A percentile compares a stretch with the other conserved stretches of the same genome.
Conservation (phyloP, 139 green algal genomes). For the Tetradesmus lagerheimii region DNA sequence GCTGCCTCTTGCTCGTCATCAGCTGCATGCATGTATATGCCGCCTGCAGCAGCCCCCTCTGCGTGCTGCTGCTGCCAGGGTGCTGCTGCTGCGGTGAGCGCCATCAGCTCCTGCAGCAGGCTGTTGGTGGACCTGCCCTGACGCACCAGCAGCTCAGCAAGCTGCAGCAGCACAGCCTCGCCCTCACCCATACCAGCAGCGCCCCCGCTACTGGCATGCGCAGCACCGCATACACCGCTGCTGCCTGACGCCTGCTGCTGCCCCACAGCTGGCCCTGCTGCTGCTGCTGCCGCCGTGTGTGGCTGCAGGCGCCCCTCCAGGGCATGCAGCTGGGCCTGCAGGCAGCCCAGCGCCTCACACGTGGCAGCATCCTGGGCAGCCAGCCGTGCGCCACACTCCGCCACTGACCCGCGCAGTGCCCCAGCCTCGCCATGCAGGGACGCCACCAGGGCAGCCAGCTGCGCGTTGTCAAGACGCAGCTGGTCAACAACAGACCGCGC, state of each 20-base stretch:
- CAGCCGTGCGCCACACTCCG: not conserved
- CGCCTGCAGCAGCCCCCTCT: not conserved
- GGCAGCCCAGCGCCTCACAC: not conserved
- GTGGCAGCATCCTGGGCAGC: not conserved
- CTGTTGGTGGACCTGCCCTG: constrained; percentile 1
- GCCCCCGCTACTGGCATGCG: not conserved
- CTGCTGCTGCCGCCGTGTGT: not conserved
- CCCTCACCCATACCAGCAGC: not conserved
- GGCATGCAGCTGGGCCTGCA: not conserved
- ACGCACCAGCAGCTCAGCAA: not conserved
- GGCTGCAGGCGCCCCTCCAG: not conserved
- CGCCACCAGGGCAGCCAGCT: not conserved
- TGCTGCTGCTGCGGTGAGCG: not conserved
- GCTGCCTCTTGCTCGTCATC: not conserved
- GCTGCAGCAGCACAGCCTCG: not conserved
- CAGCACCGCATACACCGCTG: not conserved
- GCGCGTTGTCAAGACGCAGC: constrained; percentile 22
- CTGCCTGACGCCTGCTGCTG: not conserved
- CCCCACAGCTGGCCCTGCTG: not conserved
- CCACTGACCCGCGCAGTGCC: not conserved
- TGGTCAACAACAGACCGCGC: not conserved
- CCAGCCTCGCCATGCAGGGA: not conserved
- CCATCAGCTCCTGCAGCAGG: not conserved
- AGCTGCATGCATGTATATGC: not conserved
- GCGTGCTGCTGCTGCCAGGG: not conserved